Conservation (phyloP, 2,329 filamentous ascomycete genomes). For the Ceratocystis cacaofunesta region DNA sequence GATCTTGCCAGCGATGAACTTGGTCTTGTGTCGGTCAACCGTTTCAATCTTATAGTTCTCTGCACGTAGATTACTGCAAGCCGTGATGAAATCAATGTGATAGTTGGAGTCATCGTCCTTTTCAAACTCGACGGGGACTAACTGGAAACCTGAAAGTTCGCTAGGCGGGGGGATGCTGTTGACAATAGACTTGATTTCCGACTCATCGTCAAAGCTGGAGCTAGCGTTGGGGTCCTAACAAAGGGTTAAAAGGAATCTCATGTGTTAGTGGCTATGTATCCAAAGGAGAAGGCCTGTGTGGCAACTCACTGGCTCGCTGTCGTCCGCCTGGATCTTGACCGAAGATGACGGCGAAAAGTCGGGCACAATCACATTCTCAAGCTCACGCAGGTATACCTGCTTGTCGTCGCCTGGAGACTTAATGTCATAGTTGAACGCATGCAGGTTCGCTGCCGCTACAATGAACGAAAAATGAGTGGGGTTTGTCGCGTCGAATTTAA, state of each 20-base stretch:
- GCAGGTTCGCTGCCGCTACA: slow-evolving; percentile 75
- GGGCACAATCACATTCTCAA: slow-evolving; percentile 87
- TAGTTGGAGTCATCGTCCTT: slow-evolving; percentile 97
- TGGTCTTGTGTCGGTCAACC: slow-evolving; percentile 92
- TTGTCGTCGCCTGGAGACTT: slow-evolving; percentile 62
- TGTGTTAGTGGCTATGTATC: neutral
- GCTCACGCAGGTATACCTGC: slow-evolving; percentile 58
- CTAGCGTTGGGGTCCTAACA: slow-evolving; percentile 63
- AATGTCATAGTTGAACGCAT: slow-evolving; percentile 96
- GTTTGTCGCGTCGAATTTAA: slow-evolving; percentile 78
- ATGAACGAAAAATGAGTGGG: slow-evolving; percentile 79
- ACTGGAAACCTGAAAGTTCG: slow-evolving; percentile 71
- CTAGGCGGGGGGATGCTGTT: slow-evolving; percentile 62
- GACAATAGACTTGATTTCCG: slow-evolving; percentile 60
- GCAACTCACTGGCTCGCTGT: slow-evolving; percentile 63
- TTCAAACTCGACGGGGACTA: slow-evolving; percentile 89
- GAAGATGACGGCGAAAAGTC: slow-evolving; percentile 82
- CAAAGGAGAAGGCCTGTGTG: neutral
- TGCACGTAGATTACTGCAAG: slow-evolving; percentile 87
- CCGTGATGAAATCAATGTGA: slow-evolving; percentile 98
- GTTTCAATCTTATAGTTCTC: slow-evolving; percentile 95
- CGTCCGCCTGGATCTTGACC: slow-evolving; percentile 93
- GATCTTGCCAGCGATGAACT: slow-evolving; percentile 99
- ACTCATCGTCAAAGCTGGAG: slow-evolving; percentile 49
- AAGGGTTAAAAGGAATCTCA: neutral